These are phyloP conservation scores for Cornus florida DNA, from an alignment of 148 eudicot species.

Conservation along the genomic window DNA sequence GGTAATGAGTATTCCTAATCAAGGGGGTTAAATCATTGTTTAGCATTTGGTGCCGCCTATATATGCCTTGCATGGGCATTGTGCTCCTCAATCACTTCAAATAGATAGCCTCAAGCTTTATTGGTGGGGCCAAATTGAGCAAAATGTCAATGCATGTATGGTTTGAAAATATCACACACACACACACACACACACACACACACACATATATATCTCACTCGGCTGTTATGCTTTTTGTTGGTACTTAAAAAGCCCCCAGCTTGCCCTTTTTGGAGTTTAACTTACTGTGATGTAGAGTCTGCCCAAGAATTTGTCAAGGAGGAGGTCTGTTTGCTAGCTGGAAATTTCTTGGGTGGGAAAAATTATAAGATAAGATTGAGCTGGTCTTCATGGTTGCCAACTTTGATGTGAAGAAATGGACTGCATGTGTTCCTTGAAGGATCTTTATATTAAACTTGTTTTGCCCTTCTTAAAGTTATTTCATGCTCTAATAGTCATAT, in stretches of 20 bases:
- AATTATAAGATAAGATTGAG: neutral
- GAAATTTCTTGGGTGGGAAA: neutral
- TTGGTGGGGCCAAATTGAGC: slow-evolving; percentile 1
- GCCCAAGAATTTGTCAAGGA: neutral
- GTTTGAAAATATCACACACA: neutral
- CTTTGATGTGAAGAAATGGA: too few relatives aligned
- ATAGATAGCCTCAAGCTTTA: neutral
- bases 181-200: too few relatives aligned
- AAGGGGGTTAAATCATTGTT: slow-evolving; percentile 8
- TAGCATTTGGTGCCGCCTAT: slow-evolving; percentile 23
- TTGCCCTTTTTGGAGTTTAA: slow-evolving; percentile 21
- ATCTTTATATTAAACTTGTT: too few relatives aligned
- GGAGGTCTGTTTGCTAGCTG: neutral
- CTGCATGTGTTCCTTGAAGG: too few relatives aligned
- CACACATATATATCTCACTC: neutral
- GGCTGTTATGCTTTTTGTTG: slow-evolving; percentile 12
- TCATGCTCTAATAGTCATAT: too few relatives aligned
- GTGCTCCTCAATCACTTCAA: too few relatives aligned
- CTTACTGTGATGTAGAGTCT: neutral
- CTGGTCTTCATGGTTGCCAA: neutral
- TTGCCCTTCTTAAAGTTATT: too few relatives aligned
- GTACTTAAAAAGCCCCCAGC: slow-evolving; percentile 4
- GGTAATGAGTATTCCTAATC: slow-evolving; percentile 4
- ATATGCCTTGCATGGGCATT: slow-evolving; percentile 1
- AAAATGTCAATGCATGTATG: slow-evolving; percentile 1